A percentile compares a stretch with the other conserved stretches of the same genome.
phyloP scores from a whole-genome alignment of 1,284 basidiomycete species.

The Trichosporon faecale region DNA sequence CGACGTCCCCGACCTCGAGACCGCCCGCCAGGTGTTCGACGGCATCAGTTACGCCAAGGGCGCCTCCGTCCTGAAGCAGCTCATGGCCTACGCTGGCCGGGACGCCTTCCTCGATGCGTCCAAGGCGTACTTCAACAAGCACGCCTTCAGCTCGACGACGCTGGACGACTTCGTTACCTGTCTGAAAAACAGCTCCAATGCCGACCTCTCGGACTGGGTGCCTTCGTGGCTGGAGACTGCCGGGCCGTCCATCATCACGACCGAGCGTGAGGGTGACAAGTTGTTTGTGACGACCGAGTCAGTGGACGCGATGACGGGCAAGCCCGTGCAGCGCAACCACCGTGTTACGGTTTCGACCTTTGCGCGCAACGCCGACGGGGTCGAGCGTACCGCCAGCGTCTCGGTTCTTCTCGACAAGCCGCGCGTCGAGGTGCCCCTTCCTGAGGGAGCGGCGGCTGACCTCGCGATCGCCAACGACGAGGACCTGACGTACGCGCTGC shows the following conservation, averaged over 20 bases:
- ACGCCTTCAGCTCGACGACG: constrained; percentile 14
- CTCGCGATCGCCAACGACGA: constrained; percentile 20
- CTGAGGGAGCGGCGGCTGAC: constrained; percentile 5
- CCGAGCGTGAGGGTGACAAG: constrained; percentile 14
- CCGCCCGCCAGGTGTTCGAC: constrained; percentile 19
- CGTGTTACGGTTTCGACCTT: constrained; percentile 18
- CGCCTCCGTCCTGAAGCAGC: constrained; percentile 16
- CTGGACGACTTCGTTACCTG: constrained; percentile 15
- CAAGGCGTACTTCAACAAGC: constrained; percentile 13
- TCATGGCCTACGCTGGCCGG: constrained; percentile 18
- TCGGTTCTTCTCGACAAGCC: constrained; percentile 14
- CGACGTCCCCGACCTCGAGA: constrained; percentile 19
- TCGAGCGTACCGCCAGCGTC: constrained; percentile 15
- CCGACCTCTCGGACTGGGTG: constrained; percentile 15
- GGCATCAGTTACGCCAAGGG: constrained; percentile 19
- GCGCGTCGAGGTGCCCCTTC: constrained; percentile 14
- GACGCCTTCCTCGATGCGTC: constrained; percentile 17
- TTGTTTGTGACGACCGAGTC: constrained; percentile 16
- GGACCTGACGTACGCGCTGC: constrained; percentile 18
- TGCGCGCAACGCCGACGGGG: neutral
- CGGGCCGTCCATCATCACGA: constrained; percentile 16
- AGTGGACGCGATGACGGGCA: neutral
- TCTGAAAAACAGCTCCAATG: constrained; percentile 11
- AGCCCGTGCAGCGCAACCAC: constrained; percentile 15
- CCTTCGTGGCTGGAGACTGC: constrained; percentile 18